phyloP scores from a whole-genome alignment of 495 filamentous ascomycete genomes.

The Cercophora newfieldiana region DNA sequence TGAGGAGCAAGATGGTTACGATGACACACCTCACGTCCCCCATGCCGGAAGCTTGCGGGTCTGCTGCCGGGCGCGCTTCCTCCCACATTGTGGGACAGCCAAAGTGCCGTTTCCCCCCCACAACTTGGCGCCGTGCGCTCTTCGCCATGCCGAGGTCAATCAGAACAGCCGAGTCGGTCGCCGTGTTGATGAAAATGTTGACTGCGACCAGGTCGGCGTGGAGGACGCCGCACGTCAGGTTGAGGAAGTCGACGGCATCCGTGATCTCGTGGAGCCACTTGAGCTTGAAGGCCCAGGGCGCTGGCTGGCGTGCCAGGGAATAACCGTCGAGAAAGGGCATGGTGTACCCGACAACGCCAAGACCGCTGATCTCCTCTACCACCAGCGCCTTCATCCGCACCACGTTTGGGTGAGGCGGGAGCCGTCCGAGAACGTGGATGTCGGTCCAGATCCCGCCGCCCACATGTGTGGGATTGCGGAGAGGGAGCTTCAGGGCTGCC shows the following conservation, averaged over 20 bases:
- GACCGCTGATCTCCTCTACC: conserved; percentile 9
- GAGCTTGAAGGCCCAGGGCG: conserved; percentile 8
- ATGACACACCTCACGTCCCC: neutral
- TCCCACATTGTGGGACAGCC: neutral
- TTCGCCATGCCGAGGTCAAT: conserved; percentile 4
- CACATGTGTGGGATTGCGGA: neutral
- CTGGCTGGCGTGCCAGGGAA: neutral
- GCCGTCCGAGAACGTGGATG: neutral
- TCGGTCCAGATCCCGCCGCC: conserved; percentile 2
- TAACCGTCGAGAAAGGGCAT: neutral
- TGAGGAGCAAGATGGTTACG: neutral
- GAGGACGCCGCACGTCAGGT: neutral
- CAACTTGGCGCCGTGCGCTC: neutral
- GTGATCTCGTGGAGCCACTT: conserved; percentile 3
- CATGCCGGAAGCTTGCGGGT: neutral
- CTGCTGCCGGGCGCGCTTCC: neutral
- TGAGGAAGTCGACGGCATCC: neutral
- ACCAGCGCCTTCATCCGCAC: neutral
- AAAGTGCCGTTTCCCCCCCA: neutral
- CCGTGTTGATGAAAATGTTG: conserved; percentile 8
- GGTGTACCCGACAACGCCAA: conserved; percentile 12
- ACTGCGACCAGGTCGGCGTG: neutral
- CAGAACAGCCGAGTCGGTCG: neutral
- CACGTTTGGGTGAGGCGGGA: conserved; percentile 8
- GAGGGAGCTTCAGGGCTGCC: neutral